Evolutionary conservation across 345 rosid species (phyloP).

Genomic region (Cardiospermum halicacabum): DNA sequence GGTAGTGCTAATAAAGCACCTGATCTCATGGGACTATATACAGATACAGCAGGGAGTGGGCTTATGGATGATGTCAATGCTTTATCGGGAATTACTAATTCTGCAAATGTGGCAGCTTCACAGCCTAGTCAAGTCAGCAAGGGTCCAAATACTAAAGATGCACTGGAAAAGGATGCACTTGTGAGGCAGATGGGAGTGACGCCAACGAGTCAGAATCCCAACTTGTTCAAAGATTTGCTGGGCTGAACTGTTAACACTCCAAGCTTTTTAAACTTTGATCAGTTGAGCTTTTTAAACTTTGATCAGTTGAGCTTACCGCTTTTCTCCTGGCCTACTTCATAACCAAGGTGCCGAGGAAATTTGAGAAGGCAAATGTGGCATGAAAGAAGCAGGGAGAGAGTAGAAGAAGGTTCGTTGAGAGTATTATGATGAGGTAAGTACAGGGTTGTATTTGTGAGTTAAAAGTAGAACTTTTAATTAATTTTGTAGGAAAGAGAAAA

Average conservation of each 20-base stretch:
- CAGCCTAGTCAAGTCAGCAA: constrained; percentile 34
- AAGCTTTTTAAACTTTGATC: background rate
- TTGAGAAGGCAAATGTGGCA: background rate
- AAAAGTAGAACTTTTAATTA: background rate
- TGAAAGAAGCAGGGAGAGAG: constrained; percentile 15
- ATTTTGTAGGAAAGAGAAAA: constrained; percentile 10
- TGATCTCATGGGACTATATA: constrained; percentile 51
- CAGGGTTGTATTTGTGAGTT: constrained; percentile 17
- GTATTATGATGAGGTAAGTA: constrained; percentile 1
- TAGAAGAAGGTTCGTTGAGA: background rate
- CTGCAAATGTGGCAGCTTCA: constrained; percentile 14
- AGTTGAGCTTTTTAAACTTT: background rate
- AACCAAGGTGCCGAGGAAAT: background rate
- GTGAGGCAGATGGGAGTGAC: constrained; percentile 94
- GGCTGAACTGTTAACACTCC: constrained; percentile 32
- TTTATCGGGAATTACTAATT: constrained; percentile 27
- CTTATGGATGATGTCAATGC: constrained; percentile 21
- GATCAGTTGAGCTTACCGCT: background rate
- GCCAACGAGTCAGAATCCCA: constrained; percentile 82
- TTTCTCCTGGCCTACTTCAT: background rate
- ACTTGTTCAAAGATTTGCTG: constrained; percentile 75
- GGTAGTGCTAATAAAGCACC: constrained; percentile 24
- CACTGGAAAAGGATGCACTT: constrained; percentile 83
- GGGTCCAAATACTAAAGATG: constrained; percentile 62
- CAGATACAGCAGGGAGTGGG: constrained; percentile 32